Evolutionary conservation across 2,329 filamentous ascomycete genomes (phyloP), one percentile per base, ranked within the genome.

Genomic region (Dactylellina haptotyla): DNA sequence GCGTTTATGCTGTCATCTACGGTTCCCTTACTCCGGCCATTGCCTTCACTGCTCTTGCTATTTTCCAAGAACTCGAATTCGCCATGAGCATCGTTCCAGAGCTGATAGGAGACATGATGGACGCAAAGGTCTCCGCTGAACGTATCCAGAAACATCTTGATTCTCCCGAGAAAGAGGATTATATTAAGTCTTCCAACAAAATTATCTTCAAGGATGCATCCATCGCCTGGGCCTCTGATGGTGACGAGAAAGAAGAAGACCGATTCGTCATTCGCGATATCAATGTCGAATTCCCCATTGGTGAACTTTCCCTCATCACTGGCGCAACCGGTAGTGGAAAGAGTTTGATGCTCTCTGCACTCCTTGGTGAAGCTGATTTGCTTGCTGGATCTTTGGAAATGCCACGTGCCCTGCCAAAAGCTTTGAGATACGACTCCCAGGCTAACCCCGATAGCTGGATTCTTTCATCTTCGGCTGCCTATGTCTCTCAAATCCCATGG

Each of bases 401-500:
- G 34, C 83, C 84, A 1, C 77, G 79, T 34, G 81, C 86, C 0
- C 85, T 85, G 0, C 75, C 83, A 0, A 80, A 85, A 0, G 78
- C 82, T 3, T 84, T 89, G 26, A 84, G 89, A 37, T 85, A 86
- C 74, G 89, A 91, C 76, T 79, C 81, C 58, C 85, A 87, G 74
- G 90, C 90, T 1, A 89, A 81, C 12, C 81, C 78, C 50, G 80
- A 80, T 2, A 83, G 91, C 76, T 93, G 90, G 90, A 87, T 90
- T 46, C 84, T 92, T 14, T 85, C 88, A 5, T 85, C 85, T 1
- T 86, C 89, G 1, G 85, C 93, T 51, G 91, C 91, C 0, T 94
- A 89, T 76, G 89, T 93, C 32, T 87, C 89, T 0, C 90, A 93
- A 78, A 92, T 90, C 5, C 91, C 91, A 0, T 95, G 91, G 91